Evolutionary conservation across 2,329 filamentous ascomycete genomes (phyloP), one percentile per base, ranked within the genome.

Genomic region (Epichloe typhina): DNA sequence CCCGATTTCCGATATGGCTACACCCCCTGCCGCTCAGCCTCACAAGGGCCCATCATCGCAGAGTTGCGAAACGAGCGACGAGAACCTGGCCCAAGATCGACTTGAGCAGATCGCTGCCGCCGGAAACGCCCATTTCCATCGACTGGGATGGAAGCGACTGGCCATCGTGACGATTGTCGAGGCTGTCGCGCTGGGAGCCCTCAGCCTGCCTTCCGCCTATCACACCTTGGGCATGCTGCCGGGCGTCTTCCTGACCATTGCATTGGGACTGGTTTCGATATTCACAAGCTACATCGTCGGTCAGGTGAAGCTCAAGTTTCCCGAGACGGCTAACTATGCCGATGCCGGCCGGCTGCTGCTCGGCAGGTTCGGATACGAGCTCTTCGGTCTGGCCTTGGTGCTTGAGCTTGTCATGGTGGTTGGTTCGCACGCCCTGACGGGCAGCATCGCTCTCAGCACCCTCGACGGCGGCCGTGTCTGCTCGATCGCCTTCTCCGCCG

Each of bases 341-440:
- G 84, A 88, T 58, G 83, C 80, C 13, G 83, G 81, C 2, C 69
- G 74, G 42, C 69, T 86, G 46, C 69, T 87, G 47, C 71, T 72
- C 52, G 84, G 84, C 7, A 68, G 66, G 17, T 68, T 77, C 39
- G 82, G 80, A 1, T 76, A 80, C 54, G 79, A 84, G 61, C 56
- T 87, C 33, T 68, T 85, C 43, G 81, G 80, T 23, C 77, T 82
- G 57, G 66, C 74, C n/a, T 61, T 84, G n/a, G 77, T 83, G 62
- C 68, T 85, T 17, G 79, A 86, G 64, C 69, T 87, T 15, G 64
- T 83, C 41, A 83, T 85, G 66, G 74, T 82, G 58, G 79, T 82
- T 66, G 79, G 74, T 13, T 82, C 79, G 23, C 83, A 86, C 63
- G 68, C 83, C 35, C 67, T 84, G 48, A 83, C 80, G 0, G 84